A percentile compares a stretch with the other conserved stretches of the same genome.
Evolutionary conservation across 2,329 filamentous ascomycete genomes (phyloP).

Genomic region (Fusarium neocosmosporiellum): DNA sequence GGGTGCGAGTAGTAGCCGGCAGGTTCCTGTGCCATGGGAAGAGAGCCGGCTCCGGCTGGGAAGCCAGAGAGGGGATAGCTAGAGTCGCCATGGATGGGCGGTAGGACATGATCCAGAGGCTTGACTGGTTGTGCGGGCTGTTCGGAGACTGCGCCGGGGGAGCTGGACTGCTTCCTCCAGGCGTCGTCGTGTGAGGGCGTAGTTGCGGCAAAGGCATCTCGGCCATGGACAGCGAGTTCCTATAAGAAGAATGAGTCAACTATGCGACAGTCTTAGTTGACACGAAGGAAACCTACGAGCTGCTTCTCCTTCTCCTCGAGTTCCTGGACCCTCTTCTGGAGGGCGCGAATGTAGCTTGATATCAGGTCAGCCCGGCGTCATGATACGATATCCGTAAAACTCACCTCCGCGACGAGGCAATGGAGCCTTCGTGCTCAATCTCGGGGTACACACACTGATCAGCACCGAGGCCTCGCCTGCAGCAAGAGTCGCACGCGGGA

Average conservation of each 20-base stretch:
- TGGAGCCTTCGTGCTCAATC: conserved; percentile 44
- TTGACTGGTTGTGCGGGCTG: conserved; percentile 26
- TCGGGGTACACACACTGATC: conserved; percentile 44
- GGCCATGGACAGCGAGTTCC: conserved; percentile 29
- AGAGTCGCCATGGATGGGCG: conserved; percentile 36
- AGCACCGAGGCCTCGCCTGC: conserved; percentile 36
- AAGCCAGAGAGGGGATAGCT: conserved; percentile 27
- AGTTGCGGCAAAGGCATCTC: conserved; percentile 28
- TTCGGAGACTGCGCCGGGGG: conserved; percentile 28
- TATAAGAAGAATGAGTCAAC: conserved; percentile 14
- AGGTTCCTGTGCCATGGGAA: conserved; percentile 33
- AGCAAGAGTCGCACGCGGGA: conserved; percentile 43
- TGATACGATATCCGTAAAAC: conserved; percentile 1
- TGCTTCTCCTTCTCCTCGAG: conserved; percentile 42
- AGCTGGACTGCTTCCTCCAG: conserved; percentile 36
- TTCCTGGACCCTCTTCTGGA: conserved; percentile 44
- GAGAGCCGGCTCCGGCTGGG: conserved; percentile 19
- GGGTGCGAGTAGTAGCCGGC: conserved; percentile 30
- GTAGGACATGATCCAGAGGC: conserved; percentile 33
- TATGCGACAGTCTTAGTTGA: background rate
- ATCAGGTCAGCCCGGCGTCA: background rate
- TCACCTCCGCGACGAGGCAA: conserved; percentile 43
- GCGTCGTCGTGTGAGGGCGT: conserved; percentile 35
- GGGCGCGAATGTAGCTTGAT: conserved; percentile 40
- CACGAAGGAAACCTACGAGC: conserved; percentile 32